A percentile compares a stretch with the other conserved stretches of the same genome.
These are phyloP conservation scores for Akanthomyces muscarius DNA, from an alignment of 2,329 filamentous ascomycete species.

Conservation along the genomic window DNA sequence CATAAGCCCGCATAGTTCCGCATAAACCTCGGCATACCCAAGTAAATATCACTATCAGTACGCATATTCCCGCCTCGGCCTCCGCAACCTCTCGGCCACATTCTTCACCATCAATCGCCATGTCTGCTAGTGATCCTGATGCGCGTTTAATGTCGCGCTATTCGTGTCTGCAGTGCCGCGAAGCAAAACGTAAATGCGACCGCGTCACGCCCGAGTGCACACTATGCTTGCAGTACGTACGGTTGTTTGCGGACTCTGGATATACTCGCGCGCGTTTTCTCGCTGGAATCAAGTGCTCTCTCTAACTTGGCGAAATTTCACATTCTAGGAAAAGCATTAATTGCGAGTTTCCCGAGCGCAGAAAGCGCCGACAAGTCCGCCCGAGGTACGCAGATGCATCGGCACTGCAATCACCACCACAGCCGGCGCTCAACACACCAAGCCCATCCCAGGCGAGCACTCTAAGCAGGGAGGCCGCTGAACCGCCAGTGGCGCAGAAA, in stretches of 20 bases:
- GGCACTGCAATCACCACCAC: background rate
- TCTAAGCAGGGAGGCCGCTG: background rate
- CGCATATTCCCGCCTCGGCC: constrained; percentile 8
- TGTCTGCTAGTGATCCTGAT: background rate
- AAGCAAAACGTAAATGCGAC: constrained; percentile 12
- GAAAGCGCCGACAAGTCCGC: constrained; percentile 12
- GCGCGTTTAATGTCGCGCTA: background rate
- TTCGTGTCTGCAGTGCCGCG: constrained; percentile 7
- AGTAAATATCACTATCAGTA: background rate
- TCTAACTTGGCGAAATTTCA: background rate
- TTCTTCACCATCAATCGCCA: constrained; percentile 3
- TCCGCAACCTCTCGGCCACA: background rate
- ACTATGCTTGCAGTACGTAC: constrained; percentile 8
- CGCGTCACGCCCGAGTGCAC: constrained; percentile 7
- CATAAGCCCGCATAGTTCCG: background rate
- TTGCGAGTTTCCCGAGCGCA: constrained; percentile 3
- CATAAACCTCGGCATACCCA: background rate
- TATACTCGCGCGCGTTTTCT: no score
- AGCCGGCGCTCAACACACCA: constrained; percentile 1
- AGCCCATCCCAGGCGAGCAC: constrained; percentile 12
- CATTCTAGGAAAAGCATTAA: background rate
- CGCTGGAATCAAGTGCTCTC: no score
- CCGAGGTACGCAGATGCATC: background rate
- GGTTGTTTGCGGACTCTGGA: background rate
- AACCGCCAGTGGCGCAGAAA: background rate